Conservation (phyloP, 2,329 filamentous ascomycete species). For the Alternaria postmessia region DNA sequence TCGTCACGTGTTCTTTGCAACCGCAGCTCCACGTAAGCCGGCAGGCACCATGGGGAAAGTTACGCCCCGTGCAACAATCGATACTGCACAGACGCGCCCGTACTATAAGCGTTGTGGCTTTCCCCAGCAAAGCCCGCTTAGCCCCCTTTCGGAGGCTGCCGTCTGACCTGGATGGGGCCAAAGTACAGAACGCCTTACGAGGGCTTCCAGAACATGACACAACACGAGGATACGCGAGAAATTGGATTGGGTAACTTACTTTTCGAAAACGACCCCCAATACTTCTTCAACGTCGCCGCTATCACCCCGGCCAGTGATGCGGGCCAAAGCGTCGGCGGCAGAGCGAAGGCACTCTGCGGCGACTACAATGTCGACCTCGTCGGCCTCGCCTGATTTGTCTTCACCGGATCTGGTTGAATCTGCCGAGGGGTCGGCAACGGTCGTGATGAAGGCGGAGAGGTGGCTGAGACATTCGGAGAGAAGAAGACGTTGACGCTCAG, state of each 20-base stretch:
- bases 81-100: constrained; percentile 7
- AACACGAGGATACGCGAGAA: constrained; percentile 1
- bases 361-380: constrained; percentile 81
- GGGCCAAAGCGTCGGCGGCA: constrained; percentile 61
- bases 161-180: constrained; percentile 13
- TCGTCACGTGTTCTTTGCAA: not conserved
- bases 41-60: constrained; percentile 5
- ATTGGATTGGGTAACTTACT: constrained; percentile 65
- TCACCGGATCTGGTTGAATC: constrained; percentile 9
- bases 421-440: constrained; percentile 53
- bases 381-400: constrained; percentile 15
- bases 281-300: constrained; percentile 94
- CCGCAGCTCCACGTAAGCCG: constrained; percentile 15
- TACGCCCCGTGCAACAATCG: constrained; percentile 9
- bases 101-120: constrained; percentile 36
- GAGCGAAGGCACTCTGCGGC: constrained; percentile 85
- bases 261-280: constrained; percentile 95
- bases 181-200: constrained; percentile 9
- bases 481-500: constrained; percentile 85
- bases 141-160: constrained; percentile 9
- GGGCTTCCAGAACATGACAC: constrained; percentile 8
- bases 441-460: constrained; percentile 75
- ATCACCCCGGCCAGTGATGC: constrained; percentile 86
- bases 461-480: constrained; percentile 75
- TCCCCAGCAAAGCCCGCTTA: constrained; percentile 8